phyloP scores from a whole-genome alignment of 139 green algal genomes.

The Chlorella sp. region DNA sequence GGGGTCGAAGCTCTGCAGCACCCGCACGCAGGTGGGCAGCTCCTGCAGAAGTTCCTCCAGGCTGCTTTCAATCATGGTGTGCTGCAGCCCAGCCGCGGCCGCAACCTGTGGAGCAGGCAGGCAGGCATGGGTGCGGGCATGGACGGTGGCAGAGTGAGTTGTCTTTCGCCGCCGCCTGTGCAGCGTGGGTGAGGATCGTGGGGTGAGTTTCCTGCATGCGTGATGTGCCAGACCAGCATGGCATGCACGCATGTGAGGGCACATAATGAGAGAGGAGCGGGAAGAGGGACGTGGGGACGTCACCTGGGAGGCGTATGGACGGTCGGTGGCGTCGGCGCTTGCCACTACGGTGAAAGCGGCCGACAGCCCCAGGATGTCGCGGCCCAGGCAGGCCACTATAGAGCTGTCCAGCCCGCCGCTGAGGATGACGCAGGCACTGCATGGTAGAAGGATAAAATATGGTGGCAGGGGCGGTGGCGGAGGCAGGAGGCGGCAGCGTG shows the following conservation, averaged over 20 bases:
- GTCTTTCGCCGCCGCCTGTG: too few relatives aligned
- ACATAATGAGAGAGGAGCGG: too few relatives aligned
- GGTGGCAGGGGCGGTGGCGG: not conserved
- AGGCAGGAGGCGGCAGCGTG: not conserved
- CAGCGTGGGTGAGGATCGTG: too few relatives aligned
- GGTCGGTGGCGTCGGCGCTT: slow-evolving; percentile 11
- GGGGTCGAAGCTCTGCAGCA: slow-evolving; percentile 30
- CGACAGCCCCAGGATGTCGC: not conserved
- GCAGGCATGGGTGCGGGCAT: too few relatives aligned
- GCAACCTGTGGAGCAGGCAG: too few relatives aligned
- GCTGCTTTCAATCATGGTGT: not conserved
- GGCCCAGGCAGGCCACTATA: not conserved
- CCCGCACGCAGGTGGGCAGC: slow-evolving; percentile 18
- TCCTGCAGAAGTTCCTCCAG: not conserved
- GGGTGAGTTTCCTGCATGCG: too few relatives aligned
- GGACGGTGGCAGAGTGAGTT: too few relatives aligned
- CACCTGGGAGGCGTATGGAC: not conserved
- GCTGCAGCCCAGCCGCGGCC: slow-evolving; percentile 10
- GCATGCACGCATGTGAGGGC: too few relatives aligned
- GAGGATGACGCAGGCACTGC: slow-evolving; percentile 27
- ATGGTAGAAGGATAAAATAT: not conserved
- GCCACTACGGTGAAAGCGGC: slow-evolving; percentile 14
- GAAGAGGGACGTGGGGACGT: not conserved
- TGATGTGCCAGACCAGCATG: too few relatives aligned
- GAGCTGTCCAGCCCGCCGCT: slow-evolving; percentile 22